Conservation (phyloP, 305 asterid genomes). For the Solanum hybrid region DNA sequence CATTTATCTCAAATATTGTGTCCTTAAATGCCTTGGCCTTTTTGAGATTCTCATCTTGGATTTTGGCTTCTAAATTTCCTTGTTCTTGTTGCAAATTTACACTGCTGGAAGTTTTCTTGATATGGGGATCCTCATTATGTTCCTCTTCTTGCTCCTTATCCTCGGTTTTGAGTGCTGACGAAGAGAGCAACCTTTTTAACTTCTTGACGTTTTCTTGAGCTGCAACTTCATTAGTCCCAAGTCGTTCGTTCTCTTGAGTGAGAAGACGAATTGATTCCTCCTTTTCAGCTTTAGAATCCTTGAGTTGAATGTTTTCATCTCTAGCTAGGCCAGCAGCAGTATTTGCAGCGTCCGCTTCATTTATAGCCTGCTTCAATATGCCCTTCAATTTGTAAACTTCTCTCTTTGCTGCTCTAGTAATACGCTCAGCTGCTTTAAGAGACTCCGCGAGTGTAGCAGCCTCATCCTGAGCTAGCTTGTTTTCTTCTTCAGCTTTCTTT, state of each 20-base stretch:
- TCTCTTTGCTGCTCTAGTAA: slow-evolving; percentile 37
- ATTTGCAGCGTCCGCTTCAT: slow-evolving; percentile 69
- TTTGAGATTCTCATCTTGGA: slow-evolving; percentile 39
- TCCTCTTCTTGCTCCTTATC: slow-evolving; percentile 17
- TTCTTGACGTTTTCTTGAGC: slow-evolving; percentile 60
- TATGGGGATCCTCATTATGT: not conserved
- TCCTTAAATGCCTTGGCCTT: slow-evolving; percentile 62
- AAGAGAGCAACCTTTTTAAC: slow-evolving; percentile 42
- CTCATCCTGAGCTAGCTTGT: slow-evolving; percentile 32
- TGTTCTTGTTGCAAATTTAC: slow-evolving; percentile 37
- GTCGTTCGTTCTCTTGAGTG: slow-evolving; percentile 54
- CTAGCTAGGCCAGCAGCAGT: slow-evolving; percentile 60
- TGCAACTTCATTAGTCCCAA: slow-evolving; percentile 51
- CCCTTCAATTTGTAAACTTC: slow-evolving; percentile 54
- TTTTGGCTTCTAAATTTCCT: not conserved
- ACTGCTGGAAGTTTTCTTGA: slow-evolving; percentile 28
- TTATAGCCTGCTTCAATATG: slow-evolving; percentile 63
- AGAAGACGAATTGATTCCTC: slow-evolving; percentile 58
- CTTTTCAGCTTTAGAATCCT: slow-evolving; percentile 51
- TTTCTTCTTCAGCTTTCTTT: slow-evolving; percentile 63
- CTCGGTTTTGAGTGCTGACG: slow-evolving; percentile 24
- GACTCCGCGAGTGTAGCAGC: slow-evolving; percentile 27
- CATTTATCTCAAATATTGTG: slow-evolving; percentile 50
- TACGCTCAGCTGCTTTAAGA: slow-evolving; percentile 35
- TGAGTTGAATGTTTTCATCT: slow-evolving; percentile 63